Conservation (phyloP, 1,284 basidiomycete genomes). For the Rhodotorula sp. region DNA sequence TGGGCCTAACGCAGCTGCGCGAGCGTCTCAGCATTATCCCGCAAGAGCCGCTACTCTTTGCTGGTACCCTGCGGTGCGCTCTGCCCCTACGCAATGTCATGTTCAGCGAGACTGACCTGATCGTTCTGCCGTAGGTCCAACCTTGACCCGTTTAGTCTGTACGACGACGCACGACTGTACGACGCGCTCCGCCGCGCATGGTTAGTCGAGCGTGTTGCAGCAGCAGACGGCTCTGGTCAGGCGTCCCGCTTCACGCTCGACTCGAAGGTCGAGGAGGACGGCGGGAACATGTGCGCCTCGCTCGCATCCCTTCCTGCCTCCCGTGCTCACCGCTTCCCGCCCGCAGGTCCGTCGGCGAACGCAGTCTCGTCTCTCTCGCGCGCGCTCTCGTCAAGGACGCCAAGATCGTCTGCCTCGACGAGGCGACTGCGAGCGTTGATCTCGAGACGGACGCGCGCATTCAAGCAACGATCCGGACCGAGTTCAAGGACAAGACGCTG, state of each 20-base stretch:
- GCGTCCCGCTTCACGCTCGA: constrained; percentile 66
- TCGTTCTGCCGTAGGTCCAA: constrained; percentile 50
- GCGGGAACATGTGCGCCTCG: constrained; percentile 66
- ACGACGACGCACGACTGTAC: constrained; percentile 50
- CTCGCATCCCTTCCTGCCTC: no score
- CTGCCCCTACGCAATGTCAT: neutral
- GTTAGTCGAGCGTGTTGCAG: constrained; percentile 45
- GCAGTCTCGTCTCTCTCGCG: constrained; percentile 75
- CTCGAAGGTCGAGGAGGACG: constrained; percentile 78
- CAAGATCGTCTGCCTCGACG: constrained; percentile 73
- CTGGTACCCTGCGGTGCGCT: constrained; percentile 46
- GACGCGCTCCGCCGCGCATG: constrained; percentile 51
- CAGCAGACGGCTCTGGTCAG: constrained; percentile 23
- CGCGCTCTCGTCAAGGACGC: constrained; percentile 75
- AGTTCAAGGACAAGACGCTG: constrained; percentile 64
- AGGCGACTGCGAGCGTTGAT: constrained; percentile 80
- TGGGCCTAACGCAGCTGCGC: constrained; percentile 62
- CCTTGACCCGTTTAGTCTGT: constrained; percentile 51
- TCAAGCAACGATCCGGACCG: constrained; percentile 66
- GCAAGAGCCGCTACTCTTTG: constrained; percentile 65
- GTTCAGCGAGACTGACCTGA: no score
- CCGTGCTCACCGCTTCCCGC: neutral
- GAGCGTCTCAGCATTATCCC: constrained; percentile 69
- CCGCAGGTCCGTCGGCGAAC: constrained; percentile 54
- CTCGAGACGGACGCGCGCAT: constrained; percentile 71